Evolutionary conservation across 2,329 filamentous ascomycete genomes (phyloP).

Genomic region (Clonostachys rosea): DNA sequence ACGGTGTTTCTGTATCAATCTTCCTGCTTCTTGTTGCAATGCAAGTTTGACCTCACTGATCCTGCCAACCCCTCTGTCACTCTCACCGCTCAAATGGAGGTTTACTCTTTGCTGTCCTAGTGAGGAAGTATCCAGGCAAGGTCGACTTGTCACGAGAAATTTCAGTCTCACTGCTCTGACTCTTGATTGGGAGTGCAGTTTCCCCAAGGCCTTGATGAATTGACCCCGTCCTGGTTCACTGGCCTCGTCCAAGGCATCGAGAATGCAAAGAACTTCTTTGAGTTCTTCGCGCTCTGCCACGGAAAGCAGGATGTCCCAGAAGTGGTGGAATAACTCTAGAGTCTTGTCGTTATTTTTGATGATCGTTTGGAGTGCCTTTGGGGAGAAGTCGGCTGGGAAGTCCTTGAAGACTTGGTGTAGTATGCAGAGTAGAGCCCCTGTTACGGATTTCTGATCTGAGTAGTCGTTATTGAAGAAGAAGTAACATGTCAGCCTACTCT

Average conservation of each 20-base stretch:
- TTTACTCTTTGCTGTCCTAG: neutral
- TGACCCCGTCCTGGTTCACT: neutral
- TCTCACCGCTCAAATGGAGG: slow-evolving; percentile 2
- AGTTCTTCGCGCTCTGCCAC: slow-evolving; percentile 1
- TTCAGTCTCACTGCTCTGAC: neutral
- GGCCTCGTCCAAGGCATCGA: slow-evolving; percentile 7
- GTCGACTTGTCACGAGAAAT: slow-evolving; percentile 6
- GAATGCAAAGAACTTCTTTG: slow-evolving; percentile 1
- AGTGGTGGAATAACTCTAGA: neutral
- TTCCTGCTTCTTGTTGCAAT: neutral
- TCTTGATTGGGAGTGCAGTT: neutral
- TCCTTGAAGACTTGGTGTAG: slow-evolving; percentile 26
- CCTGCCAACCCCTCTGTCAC: slow-evolving; percentile 5
- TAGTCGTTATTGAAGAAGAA: slow-evolving; percentile 35
- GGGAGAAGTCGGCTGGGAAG: slow-evolving; percentile 14
- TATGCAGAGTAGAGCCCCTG: slow-evolving; percentile 22
- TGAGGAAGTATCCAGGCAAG: slow-evolving; percentile 4
- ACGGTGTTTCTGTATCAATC: neutral
- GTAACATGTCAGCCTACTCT: slow-evolving; percentile 21
- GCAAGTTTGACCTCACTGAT: slow-evolving; percentile 6
- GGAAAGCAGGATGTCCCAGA: slow-evolving; percentile 4
- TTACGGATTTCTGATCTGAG: slow-evolving; percentile 16
- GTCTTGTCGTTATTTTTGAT: slow-evolving; percentile 10
- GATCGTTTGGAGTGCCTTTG: slow-evolving; percentile 2
- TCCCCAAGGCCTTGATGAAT: slow-evolving; percentile 2